Evolutionary conservation across 192 early-diverging fungal species (phyloP), one percentile per base, ranked within the genome.

Genomic region (Backusella westeae): DNA sequence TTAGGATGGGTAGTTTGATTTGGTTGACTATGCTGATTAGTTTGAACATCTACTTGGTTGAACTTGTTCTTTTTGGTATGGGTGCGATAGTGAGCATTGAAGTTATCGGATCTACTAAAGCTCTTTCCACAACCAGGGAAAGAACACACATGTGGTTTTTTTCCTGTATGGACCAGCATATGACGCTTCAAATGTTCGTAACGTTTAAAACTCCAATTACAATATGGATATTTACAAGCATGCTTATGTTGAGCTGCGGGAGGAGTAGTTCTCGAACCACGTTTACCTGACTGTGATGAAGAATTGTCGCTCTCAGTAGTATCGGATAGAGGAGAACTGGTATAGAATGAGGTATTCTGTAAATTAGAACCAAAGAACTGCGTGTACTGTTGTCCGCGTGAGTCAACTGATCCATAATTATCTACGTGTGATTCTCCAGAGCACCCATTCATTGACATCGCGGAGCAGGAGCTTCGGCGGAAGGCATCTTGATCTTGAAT

Each of bases 121-220:
- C 85, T 87, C 82, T 94, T 94, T 77, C 90, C 91, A 78, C 94
- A 96, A 70, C 89, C 90, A 41, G 88, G 81, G 79, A 86, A 87
- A 63, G 83, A 83, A 81, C 93, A 94, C 41, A 84, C 78, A 79
- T 92, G 89, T 35, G 92, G 90, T 56, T 90, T 83, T 72, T 91
- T 91, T 66, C 92, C 92, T 59, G 93, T 90, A 75, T 94, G 93
- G 1, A 90, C 91, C 66, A 93, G 84, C 86, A 91, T 88, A 74
- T 94, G 94, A 41, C 93, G 88, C 53, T 92, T 94, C 23, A 95
- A 83, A 74, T 95, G 94, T 78, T 94, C 92, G 44, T 91, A 93
- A 34, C 93, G 85, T 82, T 94, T 94, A 79, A 95, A 95, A 35
- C 82, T 85, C 88, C 87, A 89, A 32, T 83, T 53, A 69, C 85